Base-by-base conservation (phyloP, 2,329 filamentous ascomycete genomes). In the Epichloe baconii region DNA sequence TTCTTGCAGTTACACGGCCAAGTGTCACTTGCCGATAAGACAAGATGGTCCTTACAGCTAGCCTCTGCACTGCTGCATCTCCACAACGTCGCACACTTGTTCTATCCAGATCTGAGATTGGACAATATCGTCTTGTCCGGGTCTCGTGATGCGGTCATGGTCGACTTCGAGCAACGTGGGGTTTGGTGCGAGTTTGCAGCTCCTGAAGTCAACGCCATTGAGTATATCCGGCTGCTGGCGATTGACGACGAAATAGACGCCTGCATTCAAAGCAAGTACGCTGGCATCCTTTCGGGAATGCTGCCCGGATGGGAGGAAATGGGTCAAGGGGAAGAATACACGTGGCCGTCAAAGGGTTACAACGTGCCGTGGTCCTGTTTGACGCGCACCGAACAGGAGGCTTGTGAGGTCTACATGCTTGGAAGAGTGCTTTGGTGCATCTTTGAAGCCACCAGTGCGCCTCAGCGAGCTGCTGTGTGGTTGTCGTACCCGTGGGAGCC, bases 91-190 rank as follows among this genome's bases (percentile, higher is more conserved):
- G 69, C 70, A 11, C 60, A 59, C 37, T 70, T 71, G 23, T 80
- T 76, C 58, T 81, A 81, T 55, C 75, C 78, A 2, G 78, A 82
- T 55, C 68, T 81, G 14, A 74, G 78, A 14, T 71, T 81, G 4
- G 78, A 82, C 61, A 81, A 82, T 56, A 68, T 82, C 36, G 73
- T 82, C 3, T 62, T 80, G 14, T 74, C 75, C 1, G 66, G 67
- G 21, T 57, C 64, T 1, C 66, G 65, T 19, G 69, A 79, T 50
- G 63, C 73, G 10, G 60, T 81, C 58, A 75, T 82, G 71, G 71
- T 82, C 4, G 79, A 82, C 54, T 80, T 82, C 58, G 79, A 82
- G 62, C 78, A 82, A 61, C 72, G 79, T 35, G 78, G 79, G 7
- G 77, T 80, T 2, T 82, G 78, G 78, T 79, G 74, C 62, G 76